phyloP scores from a whole-genome alignment of 805 yeast species.

The Nakazawaea ernobii region DNA sequence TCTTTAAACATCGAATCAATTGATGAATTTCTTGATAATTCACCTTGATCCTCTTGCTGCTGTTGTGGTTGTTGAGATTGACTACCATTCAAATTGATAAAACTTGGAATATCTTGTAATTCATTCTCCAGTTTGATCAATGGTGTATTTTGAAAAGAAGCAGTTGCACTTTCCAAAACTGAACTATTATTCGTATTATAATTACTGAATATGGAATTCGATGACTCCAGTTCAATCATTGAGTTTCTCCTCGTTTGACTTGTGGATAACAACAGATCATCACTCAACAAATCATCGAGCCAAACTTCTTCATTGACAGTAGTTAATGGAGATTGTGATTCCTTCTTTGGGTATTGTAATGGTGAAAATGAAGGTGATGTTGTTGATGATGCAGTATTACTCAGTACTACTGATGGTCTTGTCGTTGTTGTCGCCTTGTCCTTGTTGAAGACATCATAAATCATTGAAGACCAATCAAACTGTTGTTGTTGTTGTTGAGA shows the following conservation, averaged over 20 bases:
- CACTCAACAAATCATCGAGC: constrained; percentile 9
- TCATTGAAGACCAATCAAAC: constrained; percentile 12
- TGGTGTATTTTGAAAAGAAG: constrained; percentile 10
- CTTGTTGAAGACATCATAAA: constrained; percentile 10
- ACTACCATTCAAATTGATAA: background rate
- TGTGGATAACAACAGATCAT: background rate
- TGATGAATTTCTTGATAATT: constrained; percentile 6
- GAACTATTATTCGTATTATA: background rate
- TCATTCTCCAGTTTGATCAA: constrained; percentile 9
- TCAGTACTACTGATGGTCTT: background rate
- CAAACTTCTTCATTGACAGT: constrained; percentile 8
- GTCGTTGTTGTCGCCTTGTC: constrained; percentile 4
- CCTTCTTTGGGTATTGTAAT: constrained; percentile 5
- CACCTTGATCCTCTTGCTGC: background rate
- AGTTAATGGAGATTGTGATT: constrained; percentile 4
- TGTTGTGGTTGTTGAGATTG: background rate
- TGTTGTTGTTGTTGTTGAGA: constrained; percentile 1
- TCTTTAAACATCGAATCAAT: constrained; percentile 12
- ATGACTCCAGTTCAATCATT: background rate
- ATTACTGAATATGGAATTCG: background rate
- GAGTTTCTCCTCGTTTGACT: background rate
- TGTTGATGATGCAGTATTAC: background rate
- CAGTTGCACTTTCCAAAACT: background rate
- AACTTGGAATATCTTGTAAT: constrained; percentile 3
- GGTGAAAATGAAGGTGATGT: constrained; percentile 8